These are phyloP conservation scores for Microdochium nivale DNA, from an alignment of 2,329 filamentous ascomycete species.

Conservation along the genomic window DNA sequence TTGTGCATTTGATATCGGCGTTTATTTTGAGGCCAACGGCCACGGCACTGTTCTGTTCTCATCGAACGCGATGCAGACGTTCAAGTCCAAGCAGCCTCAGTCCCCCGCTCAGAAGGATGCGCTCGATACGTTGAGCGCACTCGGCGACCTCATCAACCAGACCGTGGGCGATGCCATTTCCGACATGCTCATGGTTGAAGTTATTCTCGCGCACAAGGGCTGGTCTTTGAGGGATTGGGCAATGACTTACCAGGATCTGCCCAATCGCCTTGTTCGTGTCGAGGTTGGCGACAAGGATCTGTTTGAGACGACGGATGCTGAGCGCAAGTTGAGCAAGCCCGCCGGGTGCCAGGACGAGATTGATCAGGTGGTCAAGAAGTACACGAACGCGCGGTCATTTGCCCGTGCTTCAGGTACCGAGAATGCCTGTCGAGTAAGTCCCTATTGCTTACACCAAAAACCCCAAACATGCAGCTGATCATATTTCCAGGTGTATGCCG, in stretches of 20 bases:
- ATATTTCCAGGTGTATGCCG: constrained; percentile 60
- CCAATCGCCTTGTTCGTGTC: constrained; percentile 89
- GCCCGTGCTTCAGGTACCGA: constrained; percentile 91
- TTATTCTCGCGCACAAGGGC: constrained; percentile 88
- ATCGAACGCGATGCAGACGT: constrained; percentile 67
- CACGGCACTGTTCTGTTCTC: constrained; percentile 97
- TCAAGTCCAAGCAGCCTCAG: constrained; percentile 72
- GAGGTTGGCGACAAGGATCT: constrained; percentile 81
- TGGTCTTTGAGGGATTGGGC: constrained; percentile 92
- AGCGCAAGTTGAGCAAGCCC: constrained; percentile 77
- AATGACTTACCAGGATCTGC: constrained; percentile 84
- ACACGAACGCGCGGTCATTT: constrained; percentile 82
- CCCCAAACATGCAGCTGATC: background rate
- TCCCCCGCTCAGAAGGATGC: constrained; percentile 88
- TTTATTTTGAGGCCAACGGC: constrained; percentile 98
- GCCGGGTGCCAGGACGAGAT: constrained; percentile 76
- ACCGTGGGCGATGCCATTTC: constrained; percentile 94
- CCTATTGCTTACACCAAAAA: background rate
- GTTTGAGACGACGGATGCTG: constrained; percentile 87
- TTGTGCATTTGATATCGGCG: constrained; percentile 85
- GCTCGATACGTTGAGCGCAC: constrained; percentile 72
- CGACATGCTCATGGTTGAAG: constrained; percentile 92
- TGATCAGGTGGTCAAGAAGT: constrained; percentile 80
- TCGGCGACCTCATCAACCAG: constrained; percentile 93
- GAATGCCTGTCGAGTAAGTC: constrained; percentile 71